These are phyloP conservation scores for Cytidiella melzeri DNA, from an alignment of 768 basidiomycete genomes.

Conservation along the genomic window DNA sequence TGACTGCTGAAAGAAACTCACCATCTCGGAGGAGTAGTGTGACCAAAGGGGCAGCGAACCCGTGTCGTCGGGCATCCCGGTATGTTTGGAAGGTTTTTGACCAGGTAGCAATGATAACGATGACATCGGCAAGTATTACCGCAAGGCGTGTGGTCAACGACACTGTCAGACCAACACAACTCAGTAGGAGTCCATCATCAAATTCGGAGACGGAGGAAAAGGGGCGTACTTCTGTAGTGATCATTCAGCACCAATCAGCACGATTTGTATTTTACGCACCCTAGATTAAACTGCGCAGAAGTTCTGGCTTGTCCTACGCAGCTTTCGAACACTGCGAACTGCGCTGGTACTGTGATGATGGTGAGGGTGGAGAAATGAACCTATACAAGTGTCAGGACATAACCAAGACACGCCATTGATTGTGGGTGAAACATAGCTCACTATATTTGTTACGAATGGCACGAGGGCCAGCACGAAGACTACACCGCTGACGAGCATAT, in stretches of 20 bases:
- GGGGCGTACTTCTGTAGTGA: too few species aligned
- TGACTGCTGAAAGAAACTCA: background rate
- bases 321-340: too few species aligned
- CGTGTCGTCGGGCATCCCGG: background rate
- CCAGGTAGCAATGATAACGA: background rate
- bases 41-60: background rate
- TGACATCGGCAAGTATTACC: background rate
- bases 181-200: background rate
- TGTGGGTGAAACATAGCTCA: background rate
- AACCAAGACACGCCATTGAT: background rate
- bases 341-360: background rate
- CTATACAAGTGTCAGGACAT: background rate
- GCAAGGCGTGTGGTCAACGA: background rate
- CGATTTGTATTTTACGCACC: background rate
- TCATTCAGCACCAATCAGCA: too few species aligned
- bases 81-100: background rate
- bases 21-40: background rate
- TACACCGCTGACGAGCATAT: background rate
- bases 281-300: background rate
- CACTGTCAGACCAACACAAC: background rate
- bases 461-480: background rate
- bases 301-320: too few species aligned
- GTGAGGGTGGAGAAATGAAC: background rate
- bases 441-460: background rate
- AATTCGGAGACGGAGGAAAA: background rate